Evolutionary conservation across 345 rosid genomes (phyloP), one percentile per base, ranked within the genome.

Genomic region (Pistacia integerrima): DNA sequence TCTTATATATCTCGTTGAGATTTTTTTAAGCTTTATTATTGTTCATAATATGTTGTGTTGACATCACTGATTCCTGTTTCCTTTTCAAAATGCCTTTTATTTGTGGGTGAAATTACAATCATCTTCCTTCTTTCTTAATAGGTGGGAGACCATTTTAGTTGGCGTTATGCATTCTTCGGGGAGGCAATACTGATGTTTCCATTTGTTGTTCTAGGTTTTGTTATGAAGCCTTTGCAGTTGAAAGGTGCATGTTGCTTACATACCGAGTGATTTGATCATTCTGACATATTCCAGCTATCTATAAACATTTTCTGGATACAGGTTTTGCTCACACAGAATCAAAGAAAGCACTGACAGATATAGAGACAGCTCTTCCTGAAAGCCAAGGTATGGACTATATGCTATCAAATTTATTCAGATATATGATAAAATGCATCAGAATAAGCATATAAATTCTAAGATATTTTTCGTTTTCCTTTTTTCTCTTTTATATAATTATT

Each of bases 121-220:
- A 70, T 67, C 16, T 75, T 86, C 20, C 35, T 60, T 74, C 67
- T 60, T 25, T 58, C 67, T 70, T 70, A 48, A 74, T 77, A 96
- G 99, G 92, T 93, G 63, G 99, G 99, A 25, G 74, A 20, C 63
- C 59, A 87, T 80, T 81, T 85, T 63, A 90, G 48, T 67, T 95
- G 99, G 99, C 98, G 98, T 75, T 84, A 74, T 81, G 98, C 99
- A 71, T 95, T 95, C 79, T 92, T 81, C 84, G 92, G 97, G 67
- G 99, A 93, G 88, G 98, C 99, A 66, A 69, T 92, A 79, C 68
- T 95, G 84, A 95, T 95, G 99, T 81, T 92, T 85, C 99, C 98
- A 20, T 95, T 95, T 75, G 93, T 85, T 75, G 48, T 93, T 74
- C 81, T 92, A 67, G 94, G 97, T 75, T 95, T 90, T 81, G 69